Evolutionary conservation across 2,329 filamentous ascomycete species (phyloP), one percentile per base, ranked within the genome.

Genomic region (Diaporthe aspalathi): DNA sequence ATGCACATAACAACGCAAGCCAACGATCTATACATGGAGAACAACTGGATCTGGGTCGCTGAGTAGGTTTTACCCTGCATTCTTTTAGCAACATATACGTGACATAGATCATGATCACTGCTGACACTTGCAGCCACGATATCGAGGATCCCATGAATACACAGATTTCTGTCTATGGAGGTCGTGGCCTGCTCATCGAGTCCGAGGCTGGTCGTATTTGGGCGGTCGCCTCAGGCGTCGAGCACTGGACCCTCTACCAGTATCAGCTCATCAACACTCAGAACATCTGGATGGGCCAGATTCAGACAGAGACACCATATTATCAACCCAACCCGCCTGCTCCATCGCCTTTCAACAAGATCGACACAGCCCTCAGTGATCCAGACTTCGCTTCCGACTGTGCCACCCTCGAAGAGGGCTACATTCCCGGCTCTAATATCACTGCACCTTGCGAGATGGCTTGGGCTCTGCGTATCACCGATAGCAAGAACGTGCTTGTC

Each of bases 221-320:
- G 91, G 80, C 93, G 27, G 89, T 87, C 62, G 91, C 90, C 11
- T 91, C 90, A 0, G 85, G 88, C 0, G 87, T 88, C 0, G 92
- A 94, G 81, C 92, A 93, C 79, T 86, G 86, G 62, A 84, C 87
- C 1, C 80, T 92, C n/a, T 92, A 91, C 77, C 90, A 93, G 78
- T 93, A 93, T 79, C 89, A 93, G 75, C 82, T 93, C 66, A 81
- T 84, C 74, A 83, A 85, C 63, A 90, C 91, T 5, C 83, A 84
- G 56, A 86, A 93, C 76, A 80, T 92, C 68, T 91, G 87, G 78
- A 87, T 90, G 76, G 90, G 89, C 22, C 85, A 90, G 75, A 87
- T 90, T 60, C 91, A 94, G 78, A 90, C 91, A 63, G 91, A 93
- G 79, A 90, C 91, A 5, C 88, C 91, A 0, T 94, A 94, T 81